Conservation (phyloP, 768 basidiomycete species). For the Suillus fuscotomentosus region DNA sequence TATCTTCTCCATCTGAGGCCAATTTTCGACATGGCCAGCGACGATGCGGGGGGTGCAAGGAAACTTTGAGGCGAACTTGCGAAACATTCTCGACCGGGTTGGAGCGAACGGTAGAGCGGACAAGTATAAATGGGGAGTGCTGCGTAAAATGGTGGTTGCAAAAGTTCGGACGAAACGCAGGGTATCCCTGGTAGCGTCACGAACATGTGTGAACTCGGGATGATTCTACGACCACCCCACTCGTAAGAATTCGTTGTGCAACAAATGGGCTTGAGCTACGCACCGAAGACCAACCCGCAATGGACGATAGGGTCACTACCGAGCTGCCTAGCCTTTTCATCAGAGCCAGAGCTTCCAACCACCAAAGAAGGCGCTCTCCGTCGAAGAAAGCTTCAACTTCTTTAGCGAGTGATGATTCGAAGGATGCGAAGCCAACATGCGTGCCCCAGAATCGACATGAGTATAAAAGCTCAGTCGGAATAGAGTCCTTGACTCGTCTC, state of each 20-base stretch:
- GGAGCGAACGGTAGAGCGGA: constrained; percentile 25
- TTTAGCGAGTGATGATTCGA: constrained; percentile 1
- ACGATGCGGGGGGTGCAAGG: neutral
- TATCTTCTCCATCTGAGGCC: neutral
- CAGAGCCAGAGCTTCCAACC: constrained; percentile 6
- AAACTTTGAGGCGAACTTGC: constrained; percentile 15
- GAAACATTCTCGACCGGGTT: constrained; percentile 14
- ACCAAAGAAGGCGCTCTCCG: constrained; percentile 2
- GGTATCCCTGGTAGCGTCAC: constrained; percentile 5
- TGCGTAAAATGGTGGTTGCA: constrained; percentile 10
- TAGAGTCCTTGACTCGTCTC: constrained; percentile 13
- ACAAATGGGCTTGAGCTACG: neutral
- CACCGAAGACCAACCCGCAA: neutral
- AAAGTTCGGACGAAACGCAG: constrained; percentile 15
- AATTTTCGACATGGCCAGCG: neutral
- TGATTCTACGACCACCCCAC: neutral
- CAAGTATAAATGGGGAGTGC: constrained; percentile 24
- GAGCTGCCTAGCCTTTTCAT: constrained; percentile 10
- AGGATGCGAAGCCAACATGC: too few species aligned
- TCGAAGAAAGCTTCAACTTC: constrained; percentile 22
- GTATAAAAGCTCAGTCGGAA: constrained; percentile 27
- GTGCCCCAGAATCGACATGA: constrained; percentile 31
- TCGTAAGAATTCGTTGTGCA: neutral
- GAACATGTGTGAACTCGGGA: neutral
- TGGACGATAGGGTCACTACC: neutral